Conservation (phyloP, 73 alveolate species). For the Symbiodinium pilosum region DNA sequence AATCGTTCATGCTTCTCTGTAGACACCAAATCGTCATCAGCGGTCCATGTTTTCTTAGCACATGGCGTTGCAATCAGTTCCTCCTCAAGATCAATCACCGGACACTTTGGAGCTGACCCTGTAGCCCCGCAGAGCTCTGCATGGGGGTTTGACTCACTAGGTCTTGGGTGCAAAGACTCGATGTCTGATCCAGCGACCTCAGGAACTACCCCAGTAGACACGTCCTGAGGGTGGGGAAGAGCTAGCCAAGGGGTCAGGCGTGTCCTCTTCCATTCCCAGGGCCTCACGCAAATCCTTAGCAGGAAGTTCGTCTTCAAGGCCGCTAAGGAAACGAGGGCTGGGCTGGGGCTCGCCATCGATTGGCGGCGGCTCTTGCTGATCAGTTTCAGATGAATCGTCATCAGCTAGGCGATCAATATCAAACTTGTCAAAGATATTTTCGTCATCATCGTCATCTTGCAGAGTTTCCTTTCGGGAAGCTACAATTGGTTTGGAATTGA, state of each 20-base stretch:
- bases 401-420: neutral
- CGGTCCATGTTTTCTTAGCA: neutral
- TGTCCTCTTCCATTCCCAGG: neutral
- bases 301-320: no score
- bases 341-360: no score
- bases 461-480: neutral
- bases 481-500: neutral
- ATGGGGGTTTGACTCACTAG: neutral
- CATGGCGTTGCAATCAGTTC: neutral
- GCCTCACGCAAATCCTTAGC: no score
- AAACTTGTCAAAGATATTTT: neutral
- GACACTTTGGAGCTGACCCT: neutral
- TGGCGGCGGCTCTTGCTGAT: neutral
- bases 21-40: neutral
- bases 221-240: neutral
- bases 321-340: no score
- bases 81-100: neutral
- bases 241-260: neutral
- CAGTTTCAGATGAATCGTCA: neutral
- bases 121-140: neutral
- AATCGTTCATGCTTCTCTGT: neutral
- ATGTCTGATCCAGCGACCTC: neutral
- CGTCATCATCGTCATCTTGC: neutral
- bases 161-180: no score
- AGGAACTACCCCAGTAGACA: neutral